Base-by-base conservation (phyloP, 495 filamentous ascomycete genomes). In the Neurospora sp. region DNA sequence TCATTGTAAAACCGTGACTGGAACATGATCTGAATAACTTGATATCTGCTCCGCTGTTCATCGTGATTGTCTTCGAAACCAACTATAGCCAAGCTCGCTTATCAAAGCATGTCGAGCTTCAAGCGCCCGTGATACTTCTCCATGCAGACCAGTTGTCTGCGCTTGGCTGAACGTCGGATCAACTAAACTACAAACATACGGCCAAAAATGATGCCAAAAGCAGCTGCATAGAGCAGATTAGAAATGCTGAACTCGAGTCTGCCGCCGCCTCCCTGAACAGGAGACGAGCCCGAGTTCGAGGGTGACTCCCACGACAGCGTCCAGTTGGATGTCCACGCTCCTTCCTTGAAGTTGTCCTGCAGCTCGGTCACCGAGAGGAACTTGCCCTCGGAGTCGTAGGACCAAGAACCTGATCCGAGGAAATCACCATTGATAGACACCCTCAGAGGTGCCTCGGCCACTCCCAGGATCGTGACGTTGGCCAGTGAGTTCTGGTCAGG, bases 381-480 rank as follows among this genome's bases (percentile, higher is more conserved):
- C 0, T 41, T 68, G 38, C 31, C 76, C n/a, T 76, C 73, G 2
- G 35, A 37, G 3, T 89, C 81, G 71, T 88, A 90, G 12, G 75
- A 74, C 80, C 90, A 88, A 5, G 78, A 76, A 40, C 73, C 78
- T 5, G 61, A 69, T 0, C 81, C 77, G 5, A 91, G 75, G 11
- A 59, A 69, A 69, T 80, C 73, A 0, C 86, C 86, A 72, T 91
- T 90, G 5, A 92, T 72, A 31, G 75, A 82, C 2, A 93, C 85
- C 22, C 79, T 76, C 11, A 74, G 77, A 1, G 87, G 83, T 22
- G 78, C 69, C 12, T 76, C 73, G 11, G 79, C 40, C 2, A 92
- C 83, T n/a, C 92, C 92, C 73, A 93, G 70, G 46, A 94, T 78
- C 0, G 90, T 93, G 68, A 93, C 85, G 72, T 90, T 91, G 1